Percentiles rank a stretch among this genome's conserved stretches.
These are phyloP conservation scores for Linum trigynum DNA, from an alignment of 345 rosid genomes.

Conservation along the genomic window DNA sequence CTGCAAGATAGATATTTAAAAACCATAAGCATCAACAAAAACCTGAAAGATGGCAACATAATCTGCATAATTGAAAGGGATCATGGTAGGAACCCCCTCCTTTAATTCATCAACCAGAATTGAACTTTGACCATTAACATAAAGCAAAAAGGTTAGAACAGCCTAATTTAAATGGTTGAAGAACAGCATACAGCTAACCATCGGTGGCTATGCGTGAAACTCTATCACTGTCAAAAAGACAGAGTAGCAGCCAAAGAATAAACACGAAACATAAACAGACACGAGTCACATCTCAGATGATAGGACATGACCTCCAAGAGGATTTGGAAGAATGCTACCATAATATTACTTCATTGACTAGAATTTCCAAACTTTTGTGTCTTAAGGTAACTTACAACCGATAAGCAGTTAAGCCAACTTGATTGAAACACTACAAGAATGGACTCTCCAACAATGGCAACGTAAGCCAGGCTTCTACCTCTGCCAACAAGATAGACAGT, in stretches of 20 bases:
- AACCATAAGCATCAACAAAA: neutral
- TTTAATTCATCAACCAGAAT: neutral
- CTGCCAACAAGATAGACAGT: too few relatives aligned
- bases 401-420: too few relatives aligned
- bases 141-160: too few relatives aligned
- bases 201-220: neutral
- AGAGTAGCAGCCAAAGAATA: too few relatives aligned
- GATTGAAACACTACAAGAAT: too few relatives aligned
- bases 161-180: neutral
- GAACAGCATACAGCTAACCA: neutral
- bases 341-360: neutral
- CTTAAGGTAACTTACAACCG: neutral
- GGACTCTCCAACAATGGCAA: too few relatives aligned
- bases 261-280: too few relatives aligned
- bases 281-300: too few relatives aligned
- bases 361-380: neutral
- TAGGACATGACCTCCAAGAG: too few relatives aligned
- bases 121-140: too few relatives aligned
- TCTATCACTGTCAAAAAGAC: neutral
- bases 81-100: neutral
- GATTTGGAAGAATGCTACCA: too few relatives aligned
- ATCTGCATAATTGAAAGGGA: neutral
- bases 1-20: constrained; percentile 29
- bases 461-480: too few relatives aligned
- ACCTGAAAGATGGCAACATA: neutral